Evolutionary conservation across 768 basidiomycete species (phyloP), one percentile per base, ranked within the genome.

Genomic region (Omphalotus guepiniiformis): DNA sequence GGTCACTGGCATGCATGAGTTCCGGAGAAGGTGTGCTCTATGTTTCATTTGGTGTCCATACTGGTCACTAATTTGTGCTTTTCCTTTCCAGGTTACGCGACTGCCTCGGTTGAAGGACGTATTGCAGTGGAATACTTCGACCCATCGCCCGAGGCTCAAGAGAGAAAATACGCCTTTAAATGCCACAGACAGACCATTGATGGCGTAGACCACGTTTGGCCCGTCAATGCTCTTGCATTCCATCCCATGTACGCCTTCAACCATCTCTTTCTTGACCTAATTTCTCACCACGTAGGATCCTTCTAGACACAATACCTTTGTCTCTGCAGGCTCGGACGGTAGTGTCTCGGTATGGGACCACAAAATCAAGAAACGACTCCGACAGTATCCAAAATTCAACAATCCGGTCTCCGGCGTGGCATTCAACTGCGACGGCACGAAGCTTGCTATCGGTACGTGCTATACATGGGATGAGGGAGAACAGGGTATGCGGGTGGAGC

Each of bases 71-170:
- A 41, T 26, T 36, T 21, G 41, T 9, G 3, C 35, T 30, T 42
- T 15, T 11, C 19, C 8, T 43, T 41, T 28, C 13, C 57, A 90
- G 93, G 95, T 9, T 99, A 91, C 64, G 93, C 93, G 9, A 91
- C 86, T 0, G 89, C 87, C 0, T 93, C 91, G 0, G 92, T 94
- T 12, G 96, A 99, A 58, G 96, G 96, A 1, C 79, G 96, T 19
- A 96, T 98, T 49, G 93, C 94, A 0, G 93, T 98, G 25, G 96
- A 99, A 64, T 99, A 95, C 64, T 94, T 96, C 55, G 91, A 97
- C 53, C 82, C 89, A 2, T 79, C 79, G 3, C 75, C 83, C 0
- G 79, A 80, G 21, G 73, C 76, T 0, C 95, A 98, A 63, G 83
- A 86, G 21, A 78, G 75, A 65, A 83, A 93, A 69, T 96, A 94